Conservation (phyloP, 164 flowering plant species). For the Vitis amurensis region DNA sequence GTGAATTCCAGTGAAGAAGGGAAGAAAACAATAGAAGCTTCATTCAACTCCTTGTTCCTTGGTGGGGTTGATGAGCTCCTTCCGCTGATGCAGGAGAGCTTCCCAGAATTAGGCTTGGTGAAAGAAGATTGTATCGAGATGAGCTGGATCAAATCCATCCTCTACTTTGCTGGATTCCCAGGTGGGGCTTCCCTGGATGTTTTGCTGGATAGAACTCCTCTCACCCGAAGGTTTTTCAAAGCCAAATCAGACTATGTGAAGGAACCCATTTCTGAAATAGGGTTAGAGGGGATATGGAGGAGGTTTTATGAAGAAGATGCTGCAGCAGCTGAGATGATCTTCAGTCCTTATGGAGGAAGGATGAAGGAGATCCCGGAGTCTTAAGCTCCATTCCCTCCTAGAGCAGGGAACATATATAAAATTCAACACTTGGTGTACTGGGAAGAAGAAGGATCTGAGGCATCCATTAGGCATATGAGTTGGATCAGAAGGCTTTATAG, state of each 20-base stretch:
- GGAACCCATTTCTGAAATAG: slow-evolving; percentile 15
- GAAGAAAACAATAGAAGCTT: slow-evolving; percentile 13
- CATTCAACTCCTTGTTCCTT: slow-evolving; percentile 23
- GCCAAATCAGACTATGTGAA: slow-evolving; percentile 26
- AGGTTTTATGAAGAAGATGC: background rate
- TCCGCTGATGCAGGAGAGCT: slow-evolving; percentile 14
- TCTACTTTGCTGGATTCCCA: slow-evolving; percentile 17
- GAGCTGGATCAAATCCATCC: slow-evolving; percentile 31
- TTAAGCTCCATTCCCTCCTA: slow-evolving; percentile 25
- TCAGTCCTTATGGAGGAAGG: slow-evolving; percentile 30
- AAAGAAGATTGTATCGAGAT: slow-evolving; percentile 27
- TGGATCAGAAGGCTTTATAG: slow-evolving; percentile 13
- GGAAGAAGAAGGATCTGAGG: slow-evolving; percentile 5
- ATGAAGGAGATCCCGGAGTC: slow-evolving; percentile 26
- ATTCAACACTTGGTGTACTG: slow-evolving; percentile 15
- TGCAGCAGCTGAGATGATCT: background rate
- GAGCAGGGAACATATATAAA: slow-evolving; percentile 22
- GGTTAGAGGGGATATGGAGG: slow-evolving; percentile 13
- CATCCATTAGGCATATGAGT: background rate
- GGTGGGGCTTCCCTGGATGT: slow-evolving; percentile 7
- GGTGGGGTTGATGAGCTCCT: slow-evolving; percentile 14
- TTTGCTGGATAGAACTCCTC: slow-evolving; percentile 20
- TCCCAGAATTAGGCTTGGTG: slow-evolving; percentile 31
- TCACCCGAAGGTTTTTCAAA: background rate
- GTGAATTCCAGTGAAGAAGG: background rate